Evolutionary conservation across 2,329 filamentous ascomycete species (phyloP).

Genomic region (Fusarium tanahbumbuense): DNA sequence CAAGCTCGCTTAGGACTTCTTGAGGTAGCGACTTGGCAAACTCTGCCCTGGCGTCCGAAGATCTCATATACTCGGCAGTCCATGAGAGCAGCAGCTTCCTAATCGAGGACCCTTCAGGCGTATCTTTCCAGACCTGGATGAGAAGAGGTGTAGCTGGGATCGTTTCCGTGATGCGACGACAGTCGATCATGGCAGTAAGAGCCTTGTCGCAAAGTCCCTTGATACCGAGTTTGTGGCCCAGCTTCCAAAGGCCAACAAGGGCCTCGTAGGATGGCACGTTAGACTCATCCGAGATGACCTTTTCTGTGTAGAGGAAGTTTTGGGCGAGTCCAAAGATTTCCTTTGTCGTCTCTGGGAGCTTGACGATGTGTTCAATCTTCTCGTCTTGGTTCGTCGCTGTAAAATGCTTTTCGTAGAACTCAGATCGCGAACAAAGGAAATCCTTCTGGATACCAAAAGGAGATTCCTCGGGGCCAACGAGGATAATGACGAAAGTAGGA

Average conservation of each 20-base stretch:
- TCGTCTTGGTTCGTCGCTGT: constrained; percentile 49
- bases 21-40: constrained; percentile 72
- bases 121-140: constrained; percentile 71
- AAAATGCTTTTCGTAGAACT: constrained; percentile 62
- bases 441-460: constrained; percentile 70
- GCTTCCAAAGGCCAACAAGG: constrained; percentile 67
- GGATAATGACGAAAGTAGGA: constrained; percentile 65
- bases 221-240: constrained; percentile 64
- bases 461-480: constrained; percentile 63
- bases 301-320: constrained; percentile 64
- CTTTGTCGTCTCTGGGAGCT: constrained; percentile 59
- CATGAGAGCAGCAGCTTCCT: constrained; percentile 68
- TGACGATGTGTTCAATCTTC: constrained; percentile 62
- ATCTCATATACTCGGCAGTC: constrained; percentile 72
- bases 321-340: constrained; percentile 68
- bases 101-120: constrained; percentile 69
- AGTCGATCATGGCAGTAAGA: constrained; percentile 69
- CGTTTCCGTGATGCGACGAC: constrained; percentile 61
- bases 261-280: constrained; percentile 64
- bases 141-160: constrained; percentile 70
- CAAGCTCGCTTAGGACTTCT: constrained; percentile 71
- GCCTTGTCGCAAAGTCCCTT: constrained; percentile 67
- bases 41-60: constrained; percentile 65
- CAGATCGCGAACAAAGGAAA: constrained; percentile 65
- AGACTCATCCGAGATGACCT: constrained; percentile 57